These are phyloP conservation scores for Plasmopara halstedii DNA, from an alignment of 352 stramenopile species.

Conservation along the genomic window DNA sequence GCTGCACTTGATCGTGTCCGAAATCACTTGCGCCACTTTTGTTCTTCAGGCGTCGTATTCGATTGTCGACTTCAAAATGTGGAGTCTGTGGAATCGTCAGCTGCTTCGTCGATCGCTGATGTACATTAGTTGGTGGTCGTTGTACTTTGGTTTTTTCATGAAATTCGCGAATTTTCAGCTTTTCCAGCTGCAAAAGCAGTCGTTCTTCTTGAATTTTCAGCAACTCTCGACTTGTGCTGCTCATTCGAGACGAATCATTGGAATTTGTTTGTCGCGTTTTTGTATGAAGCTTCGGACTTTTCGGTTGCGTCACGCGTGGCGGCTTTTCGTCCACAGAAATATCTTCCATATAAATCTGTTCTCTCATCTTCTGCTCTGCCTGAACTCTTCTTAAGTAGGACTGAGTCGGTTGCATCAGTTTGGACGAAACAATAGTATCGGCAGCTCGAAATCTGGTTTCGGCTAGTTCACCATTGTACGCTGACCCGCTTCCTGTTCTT, in stretches of 20 bases:
- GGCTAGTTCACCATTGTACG: neutral
- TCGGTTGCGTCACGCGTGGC: conserved; percentile 41
- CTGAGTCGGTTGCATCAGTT: conserved; percentile 61
- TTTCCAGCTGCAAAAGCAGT: conserved; percentile 53
- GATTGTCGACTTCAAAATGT: conserved; percentile 51
- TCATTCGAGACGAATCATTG: conserved; percentile 49
- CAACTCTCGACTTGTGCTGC: conserved; percentile 68
- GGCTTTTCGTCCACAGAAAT: conserved; percentile 35
- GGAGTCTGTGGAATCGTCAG: conserved; percentile 72
- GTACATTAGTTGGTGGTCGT: conserved; percentile 52
- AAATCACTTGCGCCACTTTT: conserved; percentile 15
- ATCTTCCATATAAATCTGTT: conserved; percentile 37
- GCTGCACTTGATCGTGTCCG: conserved; percentile 9
- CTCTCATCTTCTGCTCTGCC: conserved; percentile 48
- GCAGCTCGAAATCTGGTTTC: conserved; percentile 6
- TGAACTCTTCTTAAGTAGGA: conserved; percentile 52
- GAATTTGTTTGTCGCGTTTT: conserved; percentile 24
- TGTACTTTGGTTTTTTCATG: conserved; percentile 67
- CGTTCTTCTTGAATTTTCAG: conserved; percentile 73
- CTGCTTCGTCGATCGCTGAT: conserved; percentile 73
- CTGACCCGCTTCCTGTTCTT: conserved; percentile 2
- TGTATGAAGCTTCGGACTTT: conserved; percentile 43
- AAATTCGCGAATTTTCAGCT: conserved; percentile 70
- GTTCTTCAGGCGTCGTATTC: conserved; percentile 31
- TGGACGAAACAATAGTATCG: conserved; percentile 25